A percentile compares a stretch with the other conserved stretches of the same genome.
Evolutionary conservation across 495 filamentous ascomycete genomes (phyloP).

Genomic region (Lichenothelia convexa): DNA sequence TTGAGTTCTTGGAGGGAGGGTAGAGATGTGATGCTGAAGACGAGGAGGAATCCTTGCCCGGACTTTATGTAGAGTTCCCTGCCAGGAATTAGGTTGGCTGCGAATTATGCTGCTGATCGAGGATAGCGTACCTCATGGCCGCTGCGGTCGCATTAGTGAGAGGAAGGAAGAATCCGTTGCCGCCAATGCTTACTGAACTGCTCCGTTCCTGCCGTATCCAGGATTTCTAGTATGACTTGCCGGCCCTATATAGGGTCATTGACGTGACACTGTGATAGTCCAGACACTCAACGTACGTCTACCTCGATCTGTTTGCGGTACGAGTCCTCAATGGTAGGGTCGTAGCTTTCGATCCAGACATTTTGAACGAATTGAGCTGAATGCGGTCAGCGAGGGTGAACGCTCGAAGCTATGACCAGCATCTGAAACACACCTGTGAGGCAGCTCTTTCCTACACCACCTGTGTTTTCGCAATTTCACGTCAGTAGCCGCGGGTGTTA

Average conservation of each 20-base stretch:
- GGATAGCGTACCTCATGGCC: conserved; percentile 9
- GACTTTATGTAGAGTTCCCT: conserved; percentile 94
- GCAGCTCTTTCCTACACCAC: conserved; percentile 96
- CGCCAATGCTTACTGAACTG: conserved; percentile 65
- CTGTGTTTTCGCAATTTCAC: conserved; percentile 32
- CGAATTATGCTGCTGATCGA: neutral
- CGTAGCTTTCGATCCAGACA: conserved; percentile 98
- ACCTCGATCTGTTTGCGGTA: conserved; percentile 89
- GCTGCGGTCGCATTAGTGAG: conserved; percentile 9
- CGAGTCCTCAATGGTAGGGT: conserved; percentile 96
- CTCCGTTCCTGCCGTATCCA: conserved; percentile 95
- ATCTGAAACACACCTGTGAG: conserved; percentile 57
- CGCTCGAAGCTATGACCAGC: conserved; percentile 1
- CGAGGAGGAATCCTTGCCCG: conserved; percentile 87
- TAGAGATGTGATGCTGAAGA: conserved; percentile 88
- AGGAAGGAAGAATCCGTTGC: no score
- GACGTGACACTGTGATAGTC: no score
- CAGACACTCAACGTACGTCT: conserved; percentile 52
- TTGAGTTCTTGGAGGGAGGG: conserved; percentile 72
- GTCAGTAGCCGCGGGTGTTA: no score
- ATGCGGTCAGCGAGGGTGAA: conserved; percentile 9
- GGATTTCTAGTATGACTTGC: conserved; percentile 90
- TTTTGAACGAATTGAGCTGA: conserved; percentile 97
- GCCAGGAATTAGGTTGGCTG: conserved; percentile 11
- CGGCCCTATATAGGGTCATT: conserved; percentile 44